phyloP scores from a whole-genome alignment of 305 asterid species.

The Fraxinus ornus region DNA sequence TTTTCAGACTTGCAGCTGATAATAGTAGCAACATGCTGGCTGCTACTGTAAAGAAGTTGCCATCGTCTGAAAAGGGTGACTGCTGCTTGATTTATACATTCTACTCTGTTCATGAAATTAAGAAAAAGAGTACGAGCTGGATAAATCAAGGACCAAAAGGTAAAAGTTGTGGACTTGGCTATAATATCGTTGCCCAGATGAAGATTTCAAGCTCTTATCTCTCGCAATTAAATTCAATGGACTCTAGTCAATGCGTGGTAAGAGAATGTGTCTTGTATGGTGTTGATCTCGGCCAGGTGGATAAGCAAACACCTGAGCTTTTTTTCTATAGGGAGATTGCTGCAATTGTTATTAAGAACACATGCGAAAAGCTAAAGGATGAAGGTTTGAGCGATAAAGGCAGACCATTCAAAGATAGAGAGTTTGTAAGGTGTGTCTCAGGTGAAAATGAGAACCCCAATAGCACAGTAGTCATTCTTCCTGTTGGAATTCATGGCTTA shows the following conservation, averaged over 20 bases:
- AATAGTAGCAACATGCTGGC: constrained; percentile 69
- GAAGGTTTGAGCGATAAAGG: constrained; percentile 21
- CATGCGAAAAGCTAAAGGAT: constrained; percentile 19
- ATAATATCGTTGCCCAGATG: constrained; percentile 68
- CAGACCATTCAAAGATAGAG: constrained; percentile 18
- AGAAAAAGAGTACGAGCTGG: constrained; percentile 75
- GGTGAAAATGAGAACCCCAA: constrained; percentile 23
- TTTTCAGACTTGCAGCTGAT: constrained; percentile 71
- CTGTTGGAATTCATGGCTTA: constrained; percentile 69
- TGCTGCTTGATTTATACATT: constrained; percentile 59
- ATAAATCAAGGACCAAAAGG: constrained; percentile 62
- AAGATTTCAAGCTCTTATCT: constrained; percentile 45
- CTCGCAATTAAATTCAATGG: constrained; percentile 23
- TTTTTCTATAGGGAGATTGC: constrained; percentile 62
- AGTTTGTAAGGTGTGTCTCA: not conserved
- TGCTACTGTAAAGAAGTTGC: constrained; percentile 61
- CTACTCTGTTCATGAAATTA: constrained; percentile 74
- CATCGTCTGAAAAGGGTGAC: constrained; percentile 46
- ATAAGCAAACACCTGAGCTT: constrained; percentile 39
- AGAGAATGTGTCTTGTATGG: constrained; percentile 70
- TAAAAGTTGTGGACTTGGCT: constrained; percentile 55
- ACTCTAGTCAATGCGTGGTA: constrained; percentile 21
- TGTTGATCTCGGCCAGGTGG: constrained; percentile 41
- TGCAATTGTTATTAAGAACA: constrained; percentile 50
- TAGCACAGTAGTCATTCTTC: constrained; percentile 61